phyloP scores from a whole-genome alignment of 345 rosid genomes.

The Syzygium grande region DNA sequence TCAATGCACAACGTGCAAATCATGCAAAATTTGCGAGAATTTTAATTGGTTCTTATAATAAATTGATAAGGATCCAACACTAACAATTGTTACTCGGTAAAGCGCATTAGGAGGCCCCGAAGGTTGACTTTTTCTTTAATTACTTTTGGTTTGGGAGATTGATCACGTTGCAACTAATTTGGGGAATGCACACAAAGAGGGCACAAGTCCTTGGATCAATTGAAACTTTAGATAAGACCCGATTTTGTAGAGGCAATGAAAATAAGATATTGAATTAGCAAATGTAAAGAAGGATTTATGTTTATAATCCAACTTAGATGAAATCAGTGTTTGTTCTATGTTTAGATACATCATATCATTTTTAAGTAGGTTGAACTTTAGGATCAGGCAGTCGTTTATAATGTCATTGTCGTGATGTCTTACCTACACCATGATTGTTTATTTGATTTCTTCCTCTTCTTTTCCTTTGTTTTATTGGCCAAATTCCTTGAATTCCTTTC shows the following conservation, averaged over 20 bases:
- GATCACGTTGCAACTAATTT: neutral
- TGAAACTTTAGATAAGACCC: neutral
- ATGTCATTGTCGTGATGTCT: neutral
- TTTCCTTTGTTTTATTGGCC: neutral
- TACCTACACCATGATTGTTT: neutral
- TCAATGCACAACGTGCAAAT: neutral
- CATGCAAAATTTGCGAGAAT: neutral
- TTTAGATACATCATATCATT: neutral
- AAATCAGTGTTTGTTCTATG: neutral
- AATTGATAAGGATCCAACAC: neutral
- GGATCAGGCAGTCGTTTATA: neutral
- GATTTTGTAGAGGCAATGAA: neutral
- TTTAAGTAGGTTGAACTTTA: neutral
- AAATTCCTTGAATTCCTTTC: neutral
- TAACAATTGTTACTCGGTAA: neutral
- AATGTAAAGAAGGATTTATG: neutral
- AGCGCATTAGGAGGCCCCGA: neutral
- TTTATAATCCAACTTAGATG: neutral
- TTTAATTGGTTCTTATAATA: neutral
- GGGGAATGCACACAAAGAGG: neutral
- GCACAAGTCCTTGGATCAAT: neutral
- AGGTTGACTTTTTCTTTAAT: neutral
- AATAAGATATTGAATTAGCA: neutral
- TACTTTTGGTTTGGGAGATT: neutral
- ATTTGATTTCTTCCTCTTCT: neutral